Percentiles rank a stretch among this genome's conserved stretches.
Evolutionary conservation across 2,329 filamentous ascomycete species (phyloP).

Genomic region (Chalara sp.): DNA sequence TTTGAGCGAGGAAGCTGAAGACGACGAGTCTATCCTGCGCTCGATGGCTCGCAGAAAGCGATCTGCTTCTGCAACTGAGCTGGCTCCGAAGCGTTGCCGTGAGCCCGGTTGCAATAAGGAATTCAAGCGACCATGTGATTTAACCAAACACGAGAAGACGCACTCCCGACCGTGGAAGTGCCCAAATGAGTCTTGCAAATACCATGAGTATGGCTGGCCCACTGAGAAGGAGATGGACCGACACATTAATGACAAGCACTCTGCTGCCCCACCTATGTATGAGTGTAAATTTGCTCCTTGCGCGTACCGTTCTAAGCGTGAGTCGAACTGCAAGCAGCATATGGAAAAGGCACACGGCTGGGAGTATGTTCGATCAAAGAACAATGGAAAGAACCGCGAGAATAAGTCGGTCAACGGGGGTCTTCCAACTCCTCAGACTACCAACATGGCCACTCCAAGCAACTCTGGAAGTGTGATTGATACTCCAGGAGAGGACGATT

Average conservation of each 20-base stretch:
- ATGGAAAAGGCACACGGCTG: constrained; percentile 96
- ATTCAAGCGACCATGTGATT: constrained; percentile 94
- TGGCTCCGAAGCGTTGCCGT: constrained; percentile 71
- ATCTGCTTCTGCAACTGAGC: constrained; percentile 78
- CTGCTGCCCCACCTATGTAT: constrained; percentile 69
- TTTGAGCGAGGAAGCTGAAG: constrained; percentile 62
- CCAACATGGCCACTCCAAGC: constrained; percentile 50
- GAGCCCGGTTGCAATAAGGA: constrained; percentile 76
- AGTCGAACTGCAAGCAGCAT: constrained; percentile 96
- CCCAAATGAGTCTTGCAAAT: constrained; percentile 74
- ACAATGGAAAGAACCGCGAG: constrained; percentile 60
- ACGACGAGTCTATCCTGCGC: constrained; percentile 76
- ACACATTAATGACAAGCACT: constrained; percentile 95
- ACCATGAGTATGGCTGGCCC: constrained; percentile 83
- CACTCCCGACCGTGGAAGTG: constrained; percentile 97
- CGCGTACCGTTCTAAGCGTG: constrained; percentile 89
- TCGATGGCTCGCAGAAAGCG: constrained; percentile 97
- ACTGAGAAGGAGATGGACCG: constrained; percentile 97
- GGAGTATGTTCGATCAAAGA: constrained; percentile 88
- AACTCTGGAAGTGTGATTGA: constrained; percentile 33
- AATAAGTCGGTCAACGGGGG: constrained; percentile 31
- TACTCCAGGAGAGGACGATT: constrained; percentile 22
- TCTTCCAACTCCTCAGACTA: constrained; percentile 54
- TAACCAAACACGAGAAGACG: constrained; percentile 98
- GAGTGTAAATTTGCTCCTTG: constrained; percentile 79